These are phyloP conservation scores for Mikania micrantha DNA, from an alignment of 129 eudicot genomes.

Conservation along the genomic window DNA sequence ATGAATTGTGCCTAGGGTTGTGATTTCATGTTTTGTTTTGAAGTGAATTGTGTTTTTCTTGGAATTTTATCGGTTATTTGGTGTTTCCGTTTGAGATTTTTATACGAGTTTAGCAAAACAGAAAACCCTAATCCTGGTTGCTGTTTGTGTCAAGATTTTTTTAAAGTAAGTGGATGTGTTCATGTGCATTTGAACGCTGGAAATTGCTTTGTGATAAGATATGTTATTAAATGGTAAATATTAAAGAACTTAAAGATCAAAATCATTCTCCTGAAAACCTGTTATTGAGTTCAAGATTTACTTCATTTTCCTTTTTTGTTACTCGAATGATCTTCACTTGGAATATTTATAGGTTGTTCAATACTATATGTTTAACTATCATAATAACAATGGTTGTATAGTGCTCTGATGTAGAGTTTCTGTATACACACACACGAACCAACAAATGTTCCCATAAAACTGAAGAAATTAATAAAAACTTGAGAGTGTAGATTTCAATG, in stretches of 20 bases:
- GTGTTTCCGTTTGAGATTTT: constrained; percentile 8
- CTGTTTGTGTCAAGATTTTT: background rate
- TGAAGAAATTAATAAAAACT: background rate
- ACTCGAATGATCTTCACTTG: background rate
- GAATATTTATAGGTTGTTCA: background rate
- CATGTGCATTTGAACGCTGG: background rate
- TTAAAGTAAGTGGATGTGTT: background rate
- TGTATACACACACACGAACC: background rate
- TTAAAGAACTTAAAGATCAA: background rate
- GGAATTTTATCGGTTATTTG: background rate
- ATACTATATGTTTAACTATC: background rate
- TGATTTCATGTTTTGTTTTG: constrained; percentile 1
- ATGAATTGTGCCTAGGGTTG: constrained; percentile 15
- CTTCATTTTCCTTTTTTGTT: background rate
- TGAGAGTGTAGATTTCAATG: background rate
- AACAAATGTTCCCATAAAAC: background rate
- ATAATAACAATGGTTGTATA: background rate
- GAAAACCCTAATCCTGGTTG: constrained; percentile 27
- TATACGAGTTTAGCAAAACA: constrained; percentile 3
- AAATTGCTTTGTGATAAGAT: background rate
- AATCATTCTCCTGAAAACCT: too few relatives aligned
- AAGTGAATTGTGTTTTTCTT: background rate
- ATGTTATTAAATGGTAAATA: background rate
- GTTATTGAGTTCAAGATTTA: too few relatives aligned
- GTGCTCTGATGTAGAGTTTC: constrained; percentile 11